phyloP scores from a whole-genome alignment of 2,329 filamentous ascomycete genomes.

The Dactylellina sp. region DNA sequence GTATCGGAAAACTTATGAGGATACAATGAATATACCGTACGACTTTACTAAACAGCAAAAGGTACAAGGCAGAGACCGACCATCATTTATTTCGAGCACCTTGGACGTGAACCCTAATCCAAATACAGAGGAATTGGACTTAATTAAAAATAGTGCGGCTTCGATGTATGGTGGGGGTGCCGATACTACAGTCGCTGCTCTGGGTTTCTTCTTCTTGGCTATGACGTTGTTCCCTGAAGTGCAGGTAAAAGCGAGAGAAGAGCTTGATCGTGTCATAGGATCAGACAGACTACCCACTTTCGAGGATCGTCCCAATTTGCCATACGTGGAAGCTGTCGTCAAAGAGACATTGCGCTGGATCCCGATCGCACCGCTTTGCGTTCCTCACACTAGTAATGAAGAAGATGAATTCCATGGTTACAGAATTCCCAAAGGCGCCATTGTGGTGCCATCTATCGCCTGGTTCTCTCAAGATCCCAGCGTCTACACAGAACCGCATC shows the following conservation, averaged over 20 bases:
- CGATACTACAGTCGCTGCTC: conserved; percentile 65
- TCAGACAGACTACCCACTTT: conserved; percentile 69
- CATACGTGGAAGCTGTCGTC: conserved; percentile 69
- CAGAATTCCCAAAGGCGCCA: conserved; percentile 68
- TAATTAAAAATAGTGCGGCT: conserved; percentile 65
- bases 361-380: conserved; percentile 68
- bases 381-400: conserved; percentile 68
- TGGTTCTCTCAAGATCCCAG: conserved; percentile 71
- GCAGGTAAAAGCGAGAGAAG: conserved; percentile 69
- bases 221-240: conserved; percentile 69
- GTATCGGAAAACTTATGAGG: conserved; percentile 40
- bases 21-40: conserved; percentile 58
- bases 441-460: conserved; percentile 69
- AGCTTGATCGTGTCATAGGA: conserved; percentile 71
- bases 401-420: conserved; percentile 70
- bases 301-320: conserved; percentile 68
- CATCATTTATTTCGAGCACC: conserved; percentile 64
- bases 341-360: conserved; percentile 73
- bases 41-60: conserved; percentile 64
- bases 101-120: conserved; percentile 65
- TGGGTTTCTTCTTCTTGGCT: conserved; percentile 63
- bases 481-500: conserved; percentile 74
- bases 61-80: conserved; percentile 61
- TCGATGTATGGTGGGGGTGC: conserved; percentile 65
- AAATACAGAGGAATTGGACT: conserved; percentile 63